Conservation (phyloP, 2,329 filamentous ascomycete genomes). For the Chalaropsis ovoidea region DNA sequence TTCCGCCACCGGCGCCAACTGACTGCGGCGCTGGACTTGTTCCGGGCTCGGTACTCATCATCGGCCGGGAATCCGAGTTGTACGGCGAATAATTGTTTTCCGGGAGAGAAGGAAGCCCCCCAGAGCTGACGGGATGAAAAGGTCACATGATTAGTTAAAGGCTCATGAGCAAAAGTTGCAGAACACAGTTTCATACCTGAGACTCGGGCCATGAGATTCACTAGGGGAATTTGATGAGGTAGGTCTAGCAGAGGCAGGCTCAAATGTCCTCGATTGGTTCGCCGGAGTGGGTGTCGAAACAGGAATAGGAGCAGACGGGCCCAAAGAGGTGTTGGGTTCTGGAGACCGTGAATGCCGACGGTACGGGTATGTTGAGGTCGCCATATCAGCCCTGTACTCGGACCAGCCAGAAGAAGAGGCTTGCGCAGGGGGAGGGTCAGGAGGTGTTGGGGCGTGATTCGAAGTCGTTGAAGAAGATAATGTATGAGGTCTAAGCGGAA, state of each 20-base stretch:
- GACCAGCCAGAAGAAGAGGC: constrained; percentile 8
- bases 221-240: constrained; percentile 19
- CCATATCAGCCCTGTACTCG: constrained; percentile 15
- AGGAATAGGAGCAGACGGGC: constrained; percentile 14
- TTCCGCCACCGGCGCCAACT: constrained; percentile 12
- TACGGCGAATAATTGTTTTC: constrained; percentile 19
- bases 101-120: constrained; percentile 15
- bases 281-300: constrained; percentile 16
- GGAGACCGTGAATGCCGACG: constrained; percentile 22
- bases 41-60: constrained; percentile 19
- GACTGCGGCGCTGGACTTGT: constrained; percentile 23
- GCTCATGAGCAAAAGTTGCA: background rate
- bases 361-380: constrained; percentile 15
- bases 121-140: constrained; percentile 4
- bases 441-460: background rate
- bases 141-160: background rate
- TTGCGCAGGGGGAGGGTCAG: constrained; percentile 2
- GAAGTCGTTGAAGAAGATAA: background rate
- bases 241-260: constrained; percentile 20
- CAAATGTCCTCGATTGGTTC: constrained; percentile 13
- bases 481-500: constrained; percentile 13
- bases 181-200: constrained; percentile 16
- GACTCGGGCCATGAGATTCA: constrained; percentile 21
- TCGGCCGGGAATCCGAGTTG: constrained; percentile 19
- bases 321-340: constrained; percentile 20